Base-by-base conservation (phyloP, 192 early-diverging fungal genomes). In the Umbelopsis isabellina region DNA sequence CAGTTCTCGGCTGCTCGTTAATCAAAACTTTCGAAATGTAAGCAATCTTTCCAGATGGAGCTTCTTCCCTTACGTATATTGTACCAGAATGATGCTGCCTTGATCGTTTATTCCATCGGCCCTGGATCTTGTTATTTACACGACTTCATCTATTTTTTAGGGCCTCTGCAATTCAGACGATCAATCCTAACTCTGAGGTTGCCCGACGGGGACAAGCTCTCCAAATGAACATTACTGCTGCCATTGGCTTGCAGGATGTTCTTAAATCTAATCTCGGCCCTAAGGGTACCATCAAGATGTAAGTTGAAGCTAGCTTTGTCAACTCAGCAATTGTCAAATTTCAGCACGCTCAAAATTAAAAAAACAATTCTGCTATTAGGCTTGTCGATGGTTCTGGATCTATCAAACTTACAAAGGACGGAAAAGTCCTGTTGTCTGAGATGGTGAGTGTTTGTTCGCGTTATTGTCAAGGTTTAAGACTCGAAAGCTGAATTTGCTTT, bases 101-200 rank as follows among this genome's bases (percentile, higher is more conserved):
- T 5, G 5, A 41, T 41, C 37, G 2, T 41, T 41, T 10, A 41
- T 41, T 9, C 37, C 1, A 41, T 41, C 37, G 37, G 37, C 37
- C 37, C 33, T 15, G 55, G 55, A 61, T 61, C 55, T 61, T n/a
- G 30, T 25, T 33, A 2, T 35, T 35, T 11, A 61, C 18, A 61
- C 25, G 51, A 30, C 55, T 55, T 55, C 55, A 61, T 61, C 55
- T 61, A 61, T 61, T 61, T 1, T 61, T 61, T 30, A 61, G 66
- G 66, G 89, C 90, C 33, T 90, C 95, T 46, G 98, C 98, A 46
- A 84, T 99, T 44, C 91, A 95, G 85, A 80, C 92, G 51, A 94
- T 96, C 46, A 99, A 99, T 83, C 98, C 98, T 49, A 99, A 99
- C 71, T 92, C 98, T 23, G 98, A 99, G 86, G 96, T 98, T 70